Percentiles rank a stretch among this genome's conserved stretches.
Evolutionary conservation across 371 early-diverging fungal genomes (phyloP).

Genomic region (Chytridium lagenaria): DNA sequence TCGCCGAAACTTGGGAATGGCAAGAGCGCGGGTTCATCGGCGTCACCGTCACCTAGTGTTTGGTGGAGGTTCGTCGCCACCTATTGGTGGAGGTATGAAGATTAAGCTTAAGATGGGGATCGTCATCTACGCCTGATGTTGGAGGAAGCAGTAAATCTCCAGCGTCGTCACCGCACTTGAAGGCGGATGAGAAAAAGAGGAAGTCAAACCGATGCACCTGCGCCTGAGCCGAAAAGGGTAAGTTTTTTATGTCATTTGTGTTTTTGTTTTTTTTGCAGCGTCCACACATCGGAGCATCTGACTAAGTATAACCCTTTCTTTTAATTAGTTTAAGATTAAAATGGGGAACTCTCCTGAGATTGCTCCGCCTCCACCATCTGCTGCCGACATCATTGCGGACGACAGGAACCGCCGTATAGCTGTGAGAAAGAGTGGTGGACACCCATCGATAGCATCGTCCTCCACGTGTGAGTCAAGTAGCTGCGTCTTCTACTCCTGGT

Average conservation of each 20-base stretch:
- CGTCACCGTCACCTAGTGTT: not conserved
- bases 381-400: slow-evolving; percentile 17
- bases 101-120: not conserved
- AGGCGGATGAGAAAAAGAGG: not conserved
- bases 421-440: too few species aligned
- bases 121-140: slow-evolving; percentile 10
- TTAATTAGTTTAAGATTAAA: not conserved
- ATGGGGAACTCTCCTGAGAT: not conserved
- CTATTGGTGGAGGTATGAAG: not conserved
- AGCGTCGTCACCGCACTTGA: not conserved
- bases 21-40: not conserved
- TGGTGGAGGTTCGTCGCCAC: not conserved
- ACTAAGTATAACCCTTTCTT: too few species aligned
- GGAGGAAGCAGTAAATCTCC: not conserved
- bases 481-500: not conserved
- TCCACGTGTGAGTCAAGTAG: not conserved
- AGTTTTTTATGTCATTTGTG: not conserved
- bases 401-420: slow-evolving; percentile 11
- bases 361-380: slow-evolving; percentile 14
- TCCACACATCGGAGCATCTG: too few species aligned
- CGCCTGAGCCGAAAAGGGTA: not conserved
- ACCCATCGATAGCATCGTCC: not conserved
- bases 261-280: not conserved
- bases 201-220: not conserved
- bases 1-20: not conserved